Percentiles rank a stretch among this genome's conserved stretches.
Evolutionary conservation across 2,329 filamentous ascomycete species (phyloP).

Genomic region (Calonectria henricotiae): DNA sequence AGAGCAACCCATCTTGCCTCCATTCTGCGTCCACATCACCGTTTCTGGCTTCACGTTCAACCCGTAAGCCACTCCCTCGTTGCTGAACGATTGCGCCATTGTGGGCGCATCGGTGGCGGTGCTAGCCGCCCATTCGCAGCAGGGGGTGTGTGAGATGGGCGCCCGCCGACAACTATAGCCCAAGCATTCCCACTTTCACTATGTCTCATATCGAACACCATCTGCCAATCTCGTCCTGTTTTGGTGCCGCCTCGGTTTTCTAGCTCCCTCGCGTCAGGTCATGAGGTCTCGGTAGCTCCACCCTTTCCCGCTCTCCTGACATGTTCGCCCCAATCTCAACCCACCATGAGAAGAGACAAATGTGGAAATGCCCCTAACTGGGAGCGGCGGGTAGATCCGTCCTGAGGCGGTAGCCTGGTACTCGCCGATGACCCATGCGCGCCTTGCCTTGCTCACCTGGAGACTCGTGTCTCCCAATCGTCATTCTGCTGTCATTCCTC

Average conservation of each 20-base stretch:
- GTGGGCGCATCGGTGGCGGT: constrained; percentile 45
- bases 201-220: constrained; percentile 33
- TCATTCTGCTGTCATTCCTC: constrained; percentile 42
- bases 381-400: constrained; percentile 52
- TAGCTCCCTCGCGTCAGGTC: constrained; percentile 43
- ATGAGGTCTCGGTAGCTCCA: constrained; percentile 49
- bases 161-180: constrained; percentile 19
- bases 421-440: constrained; percentile 31
- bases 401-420: constrained; percentile 41
- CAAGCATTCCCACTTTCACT: constrained; percentile 27
- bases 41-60: constrained; percentile 34
- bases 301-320: constrained; percentile 38
- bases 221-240: constrained; percentile 35
- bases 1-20: constrained; percentile 31
- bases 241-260: constrained; percentile 30
- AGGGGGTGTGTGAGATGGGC: constrained; percentile 34
- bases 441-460: constrained; percentile 37
- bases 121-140: constrained; percentile 22
- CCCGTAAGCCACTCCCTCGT: constrained; percentile 35
- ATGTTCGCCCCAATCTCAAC: constrained; percentile 35
- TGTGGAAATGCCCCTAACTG: constrained; percentile 41
- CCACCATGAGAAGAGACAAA: constrained; percentile 24
- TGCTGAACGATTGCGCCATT: constrained; percentile 48
- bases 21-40: constrained; percentile 34
- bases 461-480: constrained; percentile 36